Evolutionary conservation across 1,284 basidiomycete species (phyloP).

Genomic region (Thecaphora frezii): DNA sequence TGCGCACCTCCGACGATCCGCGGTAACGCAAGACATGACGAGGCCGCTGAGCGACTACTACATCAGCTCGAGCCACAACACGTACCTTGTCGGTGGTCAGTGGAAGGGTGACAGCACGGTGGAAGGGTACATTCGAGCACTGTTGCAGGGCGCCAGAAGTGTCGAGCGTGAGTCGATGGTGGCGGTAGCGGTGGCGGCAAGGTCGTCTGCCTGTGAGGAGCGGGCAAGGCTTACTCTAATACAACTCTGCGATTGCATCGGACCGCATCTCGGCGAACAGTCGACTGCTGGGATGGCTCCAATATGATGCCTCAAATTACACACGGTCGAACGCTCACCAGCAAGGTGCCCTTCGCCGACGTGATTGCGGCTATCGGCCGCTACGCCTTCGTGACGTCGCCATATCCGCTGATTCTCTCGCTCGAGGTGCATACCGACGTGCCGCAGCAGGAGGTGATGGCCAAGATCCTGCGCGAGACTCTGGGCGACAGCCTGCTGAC

Average conservation of each 20-base stretch:
- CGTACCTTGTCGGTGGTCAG: constrained; percentile 92
- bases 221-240: too few relatives aligned
- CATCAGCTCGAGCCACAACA: constrained; percentile 94
- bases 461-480: constrained; percentile 73
- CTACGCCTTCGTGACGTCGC: constrained; percentile 89
- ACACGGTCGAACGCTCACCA: constrained; percentile 91
- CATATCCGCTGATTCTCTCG: constrained; percentile 91
- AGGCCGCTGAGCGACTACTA: constrained; percentile 83
- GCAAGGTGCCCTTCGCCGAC: constrained; percentile 79
- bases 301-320: constrained; percentile 62
- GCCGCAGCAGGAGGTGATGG: constrained; percentile 80
- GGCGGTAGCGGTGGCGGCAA: too few relatives aligned
- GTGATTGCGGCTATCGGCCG: constrained; percentile 83
- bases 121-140: constrained; percentile 91
- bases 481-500: constrained; percentile 72
- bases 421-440: constrained; percentile 87
- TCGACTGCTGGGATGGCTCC: constrained; percentile 92
- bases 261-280: constrained; percentile 61
- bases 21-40: constrained; percentile 65
- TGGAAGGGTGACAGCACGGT: constrained; percentile 89
- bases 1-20: constrained; percentile 28
- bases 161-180: constrained; percentile 64
- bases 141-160: constrained; percentile 84
- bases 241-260: too few relatives aligned
- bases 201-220: too few relatives aligned